Percentiles rank a stretch among this genome's conserved stretches.
Evolutionary conservation across 306 rosid species (phyloP).

Genomic region (Dryas octopetala): DNA sequence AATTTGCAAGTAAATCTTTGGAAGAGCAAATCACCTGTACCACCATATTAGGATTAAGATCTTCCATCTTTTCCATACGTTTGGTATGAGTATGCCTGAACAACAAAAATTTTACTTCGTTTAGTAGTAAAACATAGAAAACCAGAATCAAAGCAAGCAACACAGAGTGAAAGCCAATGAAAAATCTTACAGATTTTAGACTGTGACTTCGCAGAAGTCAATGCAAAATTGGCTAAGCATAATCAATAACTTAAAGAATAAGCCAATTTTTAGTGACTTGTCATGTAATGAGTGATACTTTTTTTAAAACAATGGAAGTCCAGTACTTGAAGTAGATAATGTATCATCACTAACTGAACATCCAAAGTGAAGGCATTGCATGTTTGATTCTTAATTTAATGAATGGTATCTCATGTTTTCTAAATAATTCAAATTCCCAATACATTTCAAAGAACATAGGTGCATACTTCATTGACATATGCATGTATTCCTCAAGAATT

Average conservation of each 20-base stretch:
- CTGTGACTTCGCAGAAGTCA: neutral
- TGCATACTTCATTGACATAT: no score
- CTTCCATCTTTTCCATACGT: constrained; percentile 57
- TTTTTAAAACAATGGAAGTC: neutral
- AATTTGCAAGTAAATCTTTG: neutral
- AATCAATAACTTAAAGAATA: neutral
- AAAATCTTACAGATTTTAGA: neutral
- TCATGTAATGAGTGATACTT: neutral
- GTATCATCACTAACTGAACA: neutral
- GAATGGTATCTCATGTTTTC: neutral
- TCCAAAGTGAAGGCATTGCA: neutral
- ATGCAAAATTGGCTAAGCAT: neutral
- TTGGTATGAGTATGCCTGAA: constrained; percentile 43
- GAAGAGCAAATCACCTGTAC: constrained; percentile 54
- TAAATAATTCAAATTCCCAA: neutral
- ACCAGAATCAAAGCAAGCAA: constrained; percentile 2
- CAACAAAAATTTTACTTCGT: constrained; percentile 18
- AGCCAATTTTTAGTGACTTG: neutral
- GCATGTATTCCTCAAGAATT: no score
- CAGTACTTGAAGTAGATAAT: neutral
- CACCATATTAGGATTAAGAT: constrained; percentile 64
- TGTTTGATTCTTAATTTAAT: neutral
- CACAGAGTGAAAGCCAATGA: neutral
- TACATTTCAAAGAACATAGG: neutral
- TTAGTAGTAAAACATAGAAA: neutral